Evolutionary conservation across 1,139 yeast species (phyloP), one percentile per base, ranked within the genome.

Genomic region (Hansenula sp.): DNA sequence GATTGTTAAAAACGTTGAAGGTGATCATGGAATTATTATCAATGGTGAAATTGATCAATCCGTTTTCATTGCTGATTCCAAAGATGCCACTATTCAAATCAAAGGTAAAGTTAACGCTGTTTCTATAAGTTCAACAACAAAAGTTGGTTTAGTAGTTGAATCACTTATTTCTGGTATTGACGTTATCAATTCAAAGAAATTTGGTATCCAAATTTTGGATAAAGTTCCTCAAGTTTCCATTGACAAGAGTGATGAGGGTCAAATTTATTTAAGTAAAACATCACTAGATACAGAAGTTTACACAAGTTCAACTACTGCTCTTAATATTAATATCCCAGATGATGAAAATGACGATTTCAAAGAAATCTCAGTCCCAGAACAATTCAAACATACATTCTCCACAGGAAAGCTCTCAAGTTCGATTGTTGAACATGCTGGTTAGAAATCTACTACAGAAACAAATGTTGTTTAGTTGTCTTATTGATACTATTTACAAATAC

Each of bases 41-140:
- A 89, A 86, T 25, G 94, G 84, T 26, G 87, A 82, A 53, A 82
- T 82, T 76, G 82, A 82, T 52, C 97, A 94, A 60, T 85, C 95
- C 26, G 81, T 94, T 14, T 89, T 85, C 59, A 82, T 94, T 52
- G 95, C 95, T 42, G 81, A 83, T 54, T 87, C 96, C 66, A 59
- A 61, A 31, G 82, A 82, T 44, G 68, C 78, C 36, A 82, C 96
- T 12, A 66, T 94, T 44, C 94, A 86, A 61, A 71, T 94, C 58
- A 82, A 79, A 62, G 98, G 98, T 46, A 92, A 92, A 61, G 88
- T 89, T 44, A 90, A 89, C 56, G 95, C 96, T 1, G 77, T 94
- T 41, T 79, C 96, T 2, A 59, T 92, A 45, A 82, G 86, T 46
- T 82, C 82, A 44, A 81, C 95, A 57, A 68, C 68, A 32, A 79